Percentiles rank a stretch among this genome's conserved stretches.
Conservation (phyloP, 495 filamentous ascomycete genomes). For the Cudoniella acicularis region DNA sequence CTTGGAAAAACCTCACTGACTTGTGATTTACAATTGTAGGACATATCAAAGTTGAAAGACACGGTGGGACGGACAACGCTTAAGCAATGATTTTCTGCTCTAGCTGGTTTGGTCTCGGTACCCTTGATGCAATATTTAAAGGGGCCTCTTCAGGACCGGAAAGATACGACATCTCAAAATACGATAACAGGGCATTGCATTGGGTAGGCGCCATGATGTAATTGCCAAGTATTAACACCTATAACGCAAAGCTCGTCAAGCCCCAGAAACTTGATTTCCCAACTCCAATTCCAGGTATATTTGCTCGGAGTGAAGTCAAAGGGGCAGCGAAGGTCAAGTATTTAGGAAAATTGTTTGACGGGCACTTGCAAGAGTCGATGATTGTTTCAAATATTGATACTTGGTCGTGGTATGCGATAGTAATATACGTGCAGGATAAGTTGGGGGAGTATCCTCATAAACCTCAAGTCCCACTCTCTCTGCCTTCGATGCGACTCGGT, state of each 20-base stretch:
- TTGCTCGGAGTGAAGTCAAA: not conserved
- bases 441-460: not conserved
- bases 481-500: not conserved
- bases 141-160: not conserved
- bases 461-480: not conserved
- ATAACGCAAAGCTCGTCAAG: not conserved
- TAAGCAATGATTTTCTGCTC: not conserved
- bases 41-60: not conserved
- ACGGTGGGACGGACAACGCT: not conserved
- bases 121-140: not conserved
- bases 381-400: not conserved
- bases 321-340: not conserved
- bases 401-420: not conserved
- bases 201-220: not conserved
- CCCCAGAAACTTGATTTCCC: not conserved
- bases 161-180: not conserved
- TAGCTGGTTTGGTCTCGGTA: not conserved
- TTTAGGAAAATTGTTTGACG: not conserved
- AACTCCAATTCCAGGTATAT: not conserved
- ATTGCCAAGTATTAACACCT: not conserved
- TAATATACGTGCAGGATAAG: not conserved
- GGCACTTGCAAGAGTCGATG: not conserved
- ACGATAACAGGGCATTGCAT: not conserved
- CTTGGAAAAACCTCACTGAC: too few relatives aligned
- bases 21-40: too few relatives aligned